These are phyloP conservation scores for Sanguinoderma infundibulare DNA, from an alignment of 1,284 basidiomycete species.

Conservation along the genomic window DNA sequence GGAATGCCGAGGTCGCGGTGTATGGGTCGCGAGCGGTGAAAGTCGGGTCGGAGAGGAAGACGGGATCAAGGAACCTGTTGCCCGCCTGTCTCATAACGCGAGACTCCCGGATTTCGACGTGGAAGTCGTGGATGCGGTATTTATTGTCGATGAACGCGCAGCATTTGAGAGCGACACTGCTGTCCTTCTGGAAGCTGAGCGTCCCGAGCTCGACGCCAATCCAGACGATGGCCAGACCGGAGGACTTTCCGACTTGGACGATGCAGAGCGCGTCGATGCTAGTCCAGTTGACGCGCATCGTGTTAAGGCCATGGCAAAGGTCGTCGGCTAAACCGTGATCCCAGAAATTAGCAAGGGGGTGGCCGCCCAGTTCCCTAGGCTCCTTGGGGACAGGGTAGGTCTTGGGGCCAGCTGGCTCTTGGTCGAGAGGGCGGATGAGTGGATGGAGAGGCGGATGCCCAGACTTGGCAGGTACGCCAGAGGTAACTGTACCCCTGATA, in stretches of 20 bases:
- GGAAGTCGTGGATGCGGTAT: constrained; percentile 21
- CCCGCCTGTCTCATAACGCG: not conserved
- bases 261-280: constrained; percentile 34
- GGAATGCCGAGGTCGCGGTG: constrained; percentile 26
- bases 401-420: no score
- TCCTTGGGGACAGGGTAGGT: not conserved
- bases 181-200: constrained; percentile 15
- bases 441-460: no score
- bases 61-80: constrained; percentile 5
- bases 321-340: not conserved
- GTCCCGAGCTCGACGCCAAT: constrained; percentile 18
- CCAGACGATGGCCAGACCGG: constrained; percentile 13
- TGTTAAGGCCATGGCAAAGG: not conserved
- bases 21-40: constrained; percentile 22
- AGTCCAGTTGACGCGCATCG: constrained; percentile 27
- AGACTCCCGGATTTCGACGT: constrained; percentile 23
- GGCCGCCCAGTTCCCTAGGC: not conserved
- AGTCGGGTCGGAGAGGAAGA: constrained; percentile 2
- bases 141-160: constrained; percentile 1
- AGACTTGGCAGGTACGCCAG: no score
- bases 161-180: constrained; percentile 14
- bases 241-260: constrained; percentile 9
- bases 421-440: no score
- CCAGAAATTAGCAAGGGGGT: not conserved
- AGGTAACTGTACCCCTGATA: no score